phyloP scores from a whole-genome alignment of 192 early-diverging fungal species.

The Coemansia sp. region DNA sequence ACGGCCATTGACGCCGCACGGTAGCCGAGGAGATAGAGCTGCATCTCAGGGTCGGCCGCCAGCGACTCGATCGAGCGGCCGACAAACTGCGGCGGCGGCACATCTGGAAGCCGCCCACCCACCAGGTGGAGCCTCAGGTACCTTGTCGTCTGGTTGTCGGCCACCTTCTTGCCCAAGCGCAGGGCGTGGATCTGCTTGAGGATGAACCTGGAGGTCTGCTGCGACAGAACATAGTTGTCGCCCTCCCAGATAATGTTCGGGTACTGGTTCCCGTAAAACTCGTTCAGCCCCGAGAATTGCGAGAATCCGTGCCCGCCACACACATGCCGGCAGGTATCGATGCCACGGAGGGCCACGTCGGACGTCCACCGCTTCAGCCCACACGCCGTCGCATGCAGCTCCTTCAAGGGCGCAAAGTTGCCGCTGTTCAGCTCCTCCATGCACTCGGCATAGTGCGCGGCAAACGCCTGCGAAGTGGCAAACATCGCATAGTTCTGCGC shows the following conservation, averaged over 20 bases:
- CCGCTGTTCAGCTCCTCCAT: slow-evolving; percentile 52
- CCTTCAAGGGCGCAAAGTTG: slow-evolving; percentile 62
- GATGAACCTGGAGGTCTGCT: slow-evolving; percentile 78
- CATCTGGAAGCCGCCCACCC: slow-evolving; percentile 1
- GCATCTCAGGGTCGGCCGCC: slow-evolving; percentile 49
- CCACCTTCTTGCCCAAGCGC: slow-evolving; percentile 42
- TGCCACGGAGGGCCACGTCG: slow-evolving; percentile 58
- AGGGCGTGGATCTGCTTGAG: slow-evolving; percentile 61
- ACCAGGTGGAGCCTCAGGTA: slow-evolving; percentile 27
- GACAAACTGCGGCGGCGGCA: slow-evolving; percentile 1
- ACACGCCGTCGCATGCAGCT: slow-evolving; percentile 67
- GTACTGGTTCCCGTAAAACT: slow-evolving; percentile 62
- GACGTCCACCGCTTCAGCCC: slow-evolving; percentile 73
- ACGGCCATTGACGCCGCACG: slow-evolving; percentile 63
- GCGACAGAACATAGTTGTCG: slow-evolving; percentile 79
- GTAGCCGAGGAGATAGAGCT: slow-evolving; percentile 68
- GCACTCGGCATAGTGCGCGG: slow-evolving; percentile 56
- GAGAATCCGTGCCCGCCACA: slow-evolving; percentile 79
- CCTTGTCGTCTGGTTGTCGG: slow-evolving; percentile 23
- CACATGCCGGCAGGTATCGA: slow-evolving; percentile 68
- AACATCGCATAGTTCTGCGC: slow-evolving; percentile 69
- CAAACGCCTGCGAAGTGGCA: slow-evolving; percentile 62
- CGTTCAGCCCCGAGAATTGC: slow-evolving; percentile 62
- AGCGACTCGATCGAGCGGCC: slow-evolving; percentile 48
- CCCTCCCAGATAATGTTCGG: slow-evolving; percentile 80